Evolutionary conservation across 1,139 yeast species (phyloP), one percentile per base, ranked within the genome.

Genomic region (Taphrina populina): DNA sequence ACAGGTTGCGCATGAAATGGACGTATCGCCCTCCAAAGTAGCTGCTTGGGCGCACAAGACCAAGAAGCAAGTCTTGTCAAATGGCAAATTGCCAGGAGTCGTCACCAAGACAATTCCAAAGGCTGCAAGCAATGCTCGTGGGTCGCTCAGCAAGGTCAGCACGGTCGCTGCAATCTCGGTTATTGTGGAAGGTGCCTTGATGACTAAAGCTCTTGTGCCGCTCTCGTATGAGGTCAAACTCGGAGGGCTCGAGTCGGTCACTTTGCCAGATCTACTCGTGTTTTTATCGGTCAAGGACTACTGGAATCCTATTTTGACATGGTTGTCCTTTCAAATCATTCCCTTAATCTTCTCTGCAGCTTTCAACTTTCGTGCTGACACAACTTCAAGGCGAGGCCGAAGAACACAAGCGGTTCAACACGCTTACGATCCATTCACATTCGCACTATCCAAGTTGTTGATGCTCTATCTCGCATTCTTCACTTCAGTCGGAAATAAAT

Each of bases 371-470:
- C 58, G 54, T 23, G 44, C 52, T 15, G 26, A 39, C 39, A 13
- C 32, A 21, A 39, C 45, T 17, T 43, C 52, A 15, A n/a, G 34
- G 11, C 20, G 43, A 13, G 47, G 39, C 19, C 47, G 44, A 10
- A 55, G 39, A 33, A 40, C 39, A 13, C 21, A 20, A 15, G 39
- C 39, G 10, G 11, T 27, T 11, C 24, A 37, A 30, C 37, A 47
- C 26, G 34, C 29, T 37, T 35, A 34, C 39, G 58, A 56, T 35
- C 58, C 58, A 5, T 39, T 56, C 46, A 56, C 58, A 8, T 56
- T 52, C 29, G 47, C 56, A 17, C 34, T 56, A 7, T 47, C 52
- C 20, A 56, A 56, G 32, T 29, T 53, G 34, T 37, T 56, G 26
- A 21, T 56, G 33, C 33, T 41, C 29, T 56, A 56, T 40, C 52